Base-by-base conservation (phyloP, 495 filamentous ascomycete species). In the Aspergillus cristatus region DNA sequence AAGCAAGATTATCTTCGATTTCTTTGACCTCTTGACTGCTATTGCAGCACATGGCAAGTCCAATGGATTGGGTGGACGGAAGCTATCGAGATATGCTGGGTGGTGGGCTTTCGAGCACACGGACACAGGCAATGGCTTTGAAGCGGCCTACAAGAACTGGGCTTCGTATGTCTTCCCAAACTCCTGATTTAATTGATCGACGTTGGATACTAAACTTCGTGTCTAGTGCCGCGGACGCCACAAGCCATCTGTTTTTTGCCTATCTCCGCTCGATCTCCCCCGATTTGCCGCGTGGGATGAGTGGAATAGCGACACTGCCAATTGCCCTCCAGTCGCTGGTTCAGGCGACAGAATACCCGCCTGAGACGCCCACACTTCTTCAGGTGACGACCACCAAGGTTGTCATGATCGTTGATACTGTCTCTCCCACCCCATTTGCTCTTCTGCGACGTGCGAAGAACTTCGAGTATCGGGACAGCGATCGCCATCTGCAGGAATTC, bases 91-190 rank as follows among this genome's bases (percentile, higher is more conserved):
- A 41, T 83, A 95, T 65, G 91, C 93, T 18, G 87, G 90, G 39
- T 98, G 91, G 91, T 98, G 91, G 91, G 90, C 91, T 0, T 98
- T 98, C 60, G 93, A 95, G 51, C 84, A 91, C 46, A 72, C 58
- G 10, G 89, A 97, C 50, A 71, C 71, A 7, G 82, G 81, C 34
- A 89, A 79, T 59, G 93, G 93, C n/a, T 98, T 97, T 51, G 90
- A 97, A 37, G 86, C 85, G 28, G 86, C 90, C 15, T 98, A 98
- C 62, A 86, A 81, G 48, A 75, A 75, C 13, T 98, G 91, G 91
- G 65, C 71, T 47, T 71, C 60, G 79, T 81, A 57, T 37, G 50
- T 41, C 34, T 34, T 7, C 14, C 32, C 13, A 24, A 8, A 24
- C 20, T 8, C 20, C 20, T 24, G 20, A 24, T 24, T 4, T 8